Evolutionary conservation across 495 filamentous ascomycete genomes (phyloP), one percentile per base, ranked within the genome.

Genomic region (Hyphodiscus hymeniophilus): DNA sequence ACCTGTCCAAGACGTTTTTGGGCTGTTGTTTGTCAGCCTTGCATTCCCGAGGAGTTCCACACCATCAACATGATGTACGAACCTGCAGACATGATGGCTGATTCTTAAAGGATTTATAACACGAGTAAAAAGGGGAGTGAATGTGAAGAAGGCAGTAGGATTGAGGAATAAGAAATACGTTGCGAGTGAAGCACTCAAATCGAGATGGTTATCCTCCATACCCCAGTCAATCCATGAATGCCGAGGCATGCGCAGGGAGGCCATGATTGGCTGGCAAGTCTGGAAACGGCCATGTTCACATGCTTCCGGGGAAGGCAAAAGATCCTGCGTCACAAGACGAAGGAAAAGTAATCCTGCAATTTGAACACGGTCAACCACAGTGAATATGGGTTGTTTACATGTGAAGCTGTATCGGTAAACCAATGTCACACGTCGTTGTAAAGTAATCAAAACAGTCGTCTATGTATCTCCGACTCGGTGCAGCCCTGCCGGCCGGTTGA

Each of bases 71-170:
- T 41, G 38, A 21, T 20, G 24, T 34, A 33, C 54, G 21, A 28
- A 58, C 58, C 59, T 34, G 55, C 46, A 56, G 53, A 61, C 52
- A 57, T 54, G 15, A 33, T 55, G 24, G n/a, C 24, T 21, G 31
- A 39, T 36, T 39, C 3, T n/a, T 2, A 23, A 7, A 47, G 38
- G 41, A 22, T 23, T 24, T 10, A 26, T 24, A 13, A 26, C 8
- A 17, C 18, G 16, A 38, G 32, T 7, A 16, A 30, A 28, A 12
- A 18, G 30, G 13, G 32, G 8, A 21, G 26, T 38, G 12, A 26
- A 34, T 18, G 17, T 47, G 42, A 39, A 13, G 26, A 24, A 13
- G 26, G 13, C 18, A 18, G 23, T 16, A 15, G 42, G 11, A 20
- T 31, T 45, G 23, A 13, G 42, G 34, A 0, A 47, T 16, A 30